Conservation (phyloP, 2,329 filamentous ascomycete species). For the Fulvia fulva region DNA sequence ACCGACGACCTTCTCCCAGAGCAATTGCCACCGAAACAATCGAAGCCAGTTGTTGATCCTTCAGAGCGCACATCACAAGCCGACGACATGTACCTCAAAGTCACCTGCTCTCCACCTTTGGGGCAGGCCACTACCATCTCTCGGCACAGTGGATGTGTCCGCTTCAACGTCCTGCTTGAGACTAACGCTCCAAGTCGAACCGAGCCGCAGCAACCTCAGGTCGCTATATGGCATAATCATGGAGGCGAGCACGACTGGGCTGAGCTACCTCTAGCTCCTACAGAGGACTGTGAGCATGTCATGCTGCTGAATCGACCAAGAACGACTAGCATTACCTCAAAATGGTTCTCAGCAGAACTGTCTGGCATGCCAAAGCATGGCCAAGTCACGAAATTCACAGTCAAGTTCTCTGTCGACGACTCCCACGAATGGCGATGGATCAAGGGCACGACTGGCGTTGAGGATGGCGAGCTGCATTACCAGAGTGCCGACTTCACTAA, state of each 20-base stretch:
- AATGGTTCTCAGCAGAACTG: constrained; percentile 56
- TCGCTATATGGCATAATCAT: constrained; percentile 71
- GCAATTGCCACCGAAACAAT: constrained; percentile 30
- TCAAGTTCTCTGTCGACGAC: constrained; percentile 60
- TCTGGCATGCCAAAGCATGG: constrained; percentile 42
- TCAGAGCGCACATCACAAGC: constrained; percentile 10
- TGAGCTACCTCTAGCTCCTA: constrained; percentile 53
- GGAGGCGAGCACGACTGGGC: constrained; percentile 54
- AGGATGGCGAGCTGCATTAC: constrained; percentile 61
- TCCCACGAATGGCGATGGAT: constrained; percentile 66
- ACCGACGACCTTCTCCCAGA: constrained; percentile 28
- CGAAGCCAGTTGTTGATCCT: constrained; percentile 18
- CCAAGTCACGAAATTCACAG: constrained; percentile 59
- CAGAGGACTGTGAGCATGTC: constrained; percentile 26
- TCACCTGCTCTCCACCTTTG: constrained; percentile 66
- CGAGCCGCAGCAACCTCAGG: constrained; percentile 60
- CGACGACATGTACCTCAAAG: constrained; percentile 47
- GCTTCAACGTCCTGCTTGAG: constrained; percentile 59
- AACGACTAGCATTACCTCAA: constrained; percentile 26
- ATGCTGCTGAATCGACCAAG: constrained; percentile 24
- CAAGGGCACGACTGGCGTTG: constrained; percentile 58
- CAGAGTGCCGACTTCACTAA: constrained; percentile 34
- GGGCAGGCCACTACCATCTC: constrained; percentile 66
- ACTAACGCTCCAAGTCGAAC: constrained; percentile 32
- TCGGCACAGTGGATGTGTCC: constrained; percentile 43